These are phyloP conservation scores for Steccherinum ochraceum DNA, from an alignment of 768 basidiomycete species.

Conservation along the genomic window DNA sequence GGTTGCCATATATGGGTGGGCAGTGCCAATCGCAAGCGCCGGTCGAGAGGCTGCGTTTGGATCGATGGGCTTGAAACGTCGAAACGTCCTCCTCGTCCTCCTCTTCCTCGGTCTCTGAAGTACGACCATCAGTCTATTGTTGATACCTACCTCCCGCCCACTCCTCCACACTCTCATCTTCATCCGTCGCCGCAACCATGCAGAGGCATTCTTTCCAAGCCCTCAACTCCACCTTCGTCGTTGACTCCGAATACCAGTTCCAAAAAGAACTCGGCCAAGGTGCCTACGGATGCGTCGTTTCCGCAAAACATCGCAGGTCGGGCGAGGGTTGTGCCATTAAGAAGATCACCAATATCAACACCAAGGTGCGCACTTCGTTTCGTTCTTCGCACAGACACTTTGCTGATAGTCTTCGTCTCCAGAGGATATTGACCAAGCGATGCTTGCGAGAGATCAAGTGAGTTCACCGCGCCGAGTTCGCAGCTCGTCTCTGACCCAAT, in stretches of 20 bases:
- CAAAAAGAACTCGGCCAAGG: constrained; percentile 97
- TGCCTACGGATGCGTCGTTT: constrained; percentile 89
- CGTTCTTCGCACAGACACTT: background rate
- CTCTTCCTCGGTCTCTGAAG: background rate
- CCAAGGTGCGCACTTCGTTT: constrained; percentile 46
- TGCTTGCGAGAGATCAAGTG: constrained; percentile 93
- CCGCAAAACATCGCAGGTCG: constrained; percentile 75
- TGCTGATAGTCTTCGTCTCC: background rate
- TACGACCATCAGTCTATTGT: constrained; percentile 2
- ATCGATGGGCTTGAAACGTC: background rate
- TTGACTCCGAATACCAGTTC: constrained; percentile 86
- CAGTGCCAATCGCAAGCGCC: background rate
- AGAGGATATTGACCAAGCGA: constrained; percentile 95
- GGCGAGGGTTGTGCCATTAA: constrained; percentile 93
- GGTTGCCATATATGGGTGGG: background rate
- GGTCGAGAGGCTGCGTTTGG: background rate
- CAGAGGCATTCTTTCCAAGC: constrained; percentile 76
- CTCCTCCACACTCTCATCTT: background rate
- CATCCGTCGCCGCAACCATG: constrained; percentile 32
- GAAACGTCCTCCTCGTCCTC: background rate
- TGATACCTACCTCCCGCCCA: constrained; percentile 1
- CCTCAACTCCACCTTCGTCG: constrained; percentile 81
- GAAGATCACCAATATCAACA: constrained; percentile 93
- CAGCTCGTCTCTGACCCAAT: constrained; percentile 11
- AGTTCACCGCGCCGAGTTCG: constrained; percentile 15